Evolutionary conservation across 177 flowering plant species (phyloP), one percentile per base, ranked within the genome.

Genomic region (Tripterygium wilfordii): DNA sequence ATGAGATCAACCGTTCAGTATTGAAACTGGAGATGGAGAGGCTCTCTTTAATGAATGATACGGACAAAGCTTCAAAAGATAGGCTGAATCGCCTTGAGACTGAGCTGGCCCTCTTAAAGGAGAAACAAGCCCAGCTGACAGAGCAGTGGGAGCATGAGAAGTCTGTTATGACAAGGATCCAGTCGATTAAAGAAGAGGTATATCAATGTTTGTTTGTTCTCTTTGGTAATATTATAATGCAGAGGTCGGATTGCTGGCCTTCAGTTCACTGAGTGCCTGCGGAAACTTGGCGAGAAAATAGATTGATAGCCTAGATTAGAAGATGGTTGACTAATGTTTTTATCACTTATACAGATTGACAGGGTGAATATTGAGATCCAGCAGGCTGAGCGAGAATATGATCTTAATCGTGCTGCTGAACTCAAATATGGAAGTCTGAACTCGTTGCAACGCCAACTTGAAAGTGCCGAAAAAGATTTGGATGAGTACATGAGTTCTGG

Each of bases 121-220:
- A 66, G 65, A 80, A 64, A 47, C 97, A 87, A 67, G 70, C 72
- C 10, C 68, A 87, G 64, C 64, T 90, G 51, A 80, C 69, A 35
- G 81, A 85, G 71, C 97, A 83, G 56, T 90, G 97, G 97, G 96
- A 90, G 74, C 94, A 78, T 59, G 97, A 90, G 60, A 90, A 83
- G 66, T 64, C 80, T 42, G 91, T 85, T 45, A 90, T 90, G 97
- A 80, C 80, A 3, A 87, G 91, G 38, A 57, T 90, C 51, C 96
- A 85, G 67, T 90, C 96, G 21, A 79, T 85, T 45, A 90, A 87
- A 64, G 97, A 90, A 64, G 96, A 90, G 94, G 97, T 89, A 72
- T 53, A n/a, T n/a, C n/a, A n/a, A n/a, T n/a, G n/a, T n/a, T n/a
- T n/a, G n/a, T n/a, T n/a, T n/a, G n/a, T n/a, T n/a, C n/a, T n/a